Conservation (phyloP, 371 early-diverging fungal genomes). For the Rhizopus delemar region DNA sequence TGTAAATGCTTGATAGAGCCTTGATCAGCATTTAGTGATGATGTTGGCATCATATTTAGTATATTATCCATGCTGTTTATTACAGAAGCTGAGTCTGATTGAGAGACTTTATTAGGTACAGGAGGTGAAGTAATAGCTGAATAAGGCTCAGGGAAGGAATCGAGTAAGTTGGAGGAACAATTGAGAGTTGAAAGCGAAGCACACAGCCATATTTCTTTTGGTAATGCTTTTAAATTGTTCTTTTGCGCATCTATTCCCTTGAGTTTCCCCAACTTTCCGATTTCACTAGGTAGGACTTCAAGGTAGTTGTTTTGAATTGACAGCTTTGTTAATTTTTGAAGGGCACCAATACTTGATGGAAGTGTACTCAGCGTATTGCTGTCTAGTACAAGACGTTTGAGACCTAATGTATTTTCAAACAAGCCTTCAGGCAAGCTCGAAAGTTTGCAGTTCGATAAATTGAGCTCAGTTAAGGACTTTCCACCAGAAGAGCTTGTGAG, state of each 20-base stretch:
- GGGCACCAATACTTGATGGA: constrained; percentile 62
- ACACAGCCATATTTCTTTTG: constrained; percentile 85
- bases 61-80: background rate
- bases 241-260: constrained; percentile 40
- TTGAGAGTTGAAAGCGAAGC: constrained; percentile 63
- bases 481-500: constrained; percentile 4
- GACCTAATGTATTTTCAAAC: constrained; percentile 55
- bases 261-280: constrained; percentile 35
- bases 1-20: constrained; percentile 14
- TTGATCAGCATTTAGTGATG: constrained; percentile 17
- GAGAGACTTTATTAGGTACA: background rate
- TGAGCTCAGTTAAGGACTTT: constrained; percentile 49
- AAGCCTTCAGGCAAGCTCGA: constrained; percentile 66
- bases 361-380: constrained; percentile 72
- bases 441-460: constrained; percentile 72
- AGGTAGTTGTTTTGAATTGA: constrained; percentile 61
- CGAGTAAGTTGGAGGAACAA: constrained; percentile 73
- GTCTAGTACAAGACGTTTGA: constrained; percentile 66
- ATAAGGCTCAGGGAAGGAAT: constrained; percentile 39
- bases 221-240: constrained; percentile 72
- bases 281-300: constrained; percentile 39
- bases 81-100: too few species aligned
- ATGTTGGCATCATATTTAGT: constrained; percentile 7
- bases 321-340: constrained; percentile 56
- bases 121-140: constrained; percentile 7